Percentiles rank a stretch among this genome's conserved stretches.
These are phyloP conservation scores for Cercophora newfieldiana DNA, from an alignment of 495 filamentous ascomycete genomes.

Conservation along the genomic window DNA sequence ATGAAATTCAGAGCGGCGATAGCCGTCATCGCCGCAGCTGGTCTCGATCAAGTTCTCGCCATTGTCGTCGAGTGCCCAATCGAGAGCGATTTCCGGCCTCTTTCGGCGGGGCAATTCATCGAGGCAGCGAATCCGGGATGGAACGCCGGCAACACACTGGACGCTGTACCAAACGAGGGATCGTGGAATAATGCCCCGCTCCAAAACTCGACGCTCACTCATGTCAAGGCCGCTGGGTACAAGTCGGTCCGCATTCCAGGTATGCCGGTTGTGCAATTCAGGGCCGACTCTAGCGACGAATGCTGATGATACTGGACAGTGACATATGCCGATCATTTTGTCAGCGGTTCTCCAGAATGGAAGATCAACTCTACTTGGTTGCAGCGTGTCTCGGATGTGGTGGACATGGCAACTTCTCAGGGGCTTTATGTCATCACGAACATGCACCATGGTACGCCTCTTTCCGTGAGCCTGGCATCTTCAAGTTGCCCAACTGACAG, in stretches of 20 bases:
- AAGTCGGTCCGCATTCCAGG: conserved; percentile 61
- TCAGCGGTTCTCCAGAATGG: conserved; percentile 51
- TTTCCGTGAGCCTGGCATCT: too few species aligned
- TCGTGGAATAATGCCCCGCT: conserved; percentile 60
- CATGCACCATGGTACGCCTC: conserved; percentile 52
- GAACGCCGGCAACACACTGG: conserved; percentile 62
- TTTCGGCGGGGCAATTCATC: conserved; percentile 66
- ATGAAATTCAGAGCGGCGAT: not conserved
- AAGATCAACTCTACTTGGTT: conserved; percentile 57
- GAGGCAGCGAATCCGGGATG: conserved; percentile 69
- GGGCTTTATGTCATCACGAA: conserved; percentile 58
- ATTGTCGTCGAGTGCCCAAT: not conserved
- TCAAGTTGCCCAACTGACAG: too few species aligned
- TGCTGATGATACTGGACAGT: conserved; percentile 33
- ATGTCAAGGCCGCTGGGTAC: conserved; percentile 56
- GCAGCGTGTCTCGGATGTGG: conserved; percentile 59
- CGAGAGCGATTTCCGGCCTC: conserved; percentile 48
- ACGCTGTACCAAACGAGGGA: conserved; percentile 58
- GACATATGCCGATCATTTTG: conserved; percentile 61
- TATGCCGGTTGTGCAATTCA: conserved; percentile 26
- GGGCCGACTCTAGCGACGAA: not conserved
- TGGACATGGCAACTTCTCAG: conserved; percentile 55
- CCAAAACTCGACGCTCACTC: conserved; percentile 48
- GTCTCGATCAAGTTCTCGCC: not conserved
- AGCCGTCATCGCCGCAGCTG: not conserved